Evolutionary conservation across 2,329 filamentous ascomycete genomes (phyloP), one percentile per base, ranked within the genome.

Genomic region (Diplodia scrobiculata): DNA sequence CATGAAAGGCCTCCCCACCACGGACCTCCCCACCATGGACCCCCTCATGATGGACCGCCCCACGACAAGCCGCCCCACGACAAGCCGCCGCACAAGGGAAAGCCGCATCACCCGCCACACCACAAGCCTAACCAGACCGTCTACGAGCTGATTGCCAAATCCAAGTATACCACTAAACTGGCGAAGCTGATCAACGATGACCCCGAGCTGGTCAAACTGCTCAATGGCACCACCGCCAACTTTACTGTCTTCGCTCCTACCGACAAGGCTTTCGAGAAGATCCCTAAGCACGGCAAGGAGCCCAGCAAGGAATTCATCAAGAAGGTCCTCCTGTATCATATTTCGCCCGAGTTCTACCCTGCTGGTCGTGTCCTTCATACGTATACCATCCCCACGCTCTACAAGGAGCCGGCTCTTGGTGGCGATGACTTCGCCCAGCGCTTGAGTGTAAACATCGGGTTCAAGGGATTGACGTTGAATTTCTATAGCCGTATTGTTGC

Each of bases 221-320:
- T 97, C 32, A 95, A 96, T 78, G 85, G 85, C 72, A 94, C 91
- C 1, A 79, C 84, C 41, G 81, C 85, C 25, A 93, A 94, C 76
- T 86, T 89, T 73, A 97, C 93, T 0, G 78, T 95, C 60, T 96
- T 97, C 72, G 90, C 91, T 1, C 93, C 93, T 0, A 87, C 86
- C 0, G 87, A 97, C 75, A 80, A 83, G 59, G 92, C 92, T 0
- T 94, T 97, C 71, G 86, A 89, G 67, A 86, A 84, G 78, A 82
- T 87, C 62, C 84, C 84, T 0, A 77, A 84, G 68, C 78, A 84
- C 67, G 79, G 78, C 63, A 78, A 76, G 72, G 87, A 91, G 78
- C 88, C 88, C 4, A 84, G 84, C 66, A 89, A 91, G 76, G 88
- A 94, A 71, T 78, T 88, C 53, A 75, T 96, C 68, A 86, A 91